Base-by-base conservation (phyloP, 768 basidiomycete species). In the Amanita pallidorosea region DNA sequence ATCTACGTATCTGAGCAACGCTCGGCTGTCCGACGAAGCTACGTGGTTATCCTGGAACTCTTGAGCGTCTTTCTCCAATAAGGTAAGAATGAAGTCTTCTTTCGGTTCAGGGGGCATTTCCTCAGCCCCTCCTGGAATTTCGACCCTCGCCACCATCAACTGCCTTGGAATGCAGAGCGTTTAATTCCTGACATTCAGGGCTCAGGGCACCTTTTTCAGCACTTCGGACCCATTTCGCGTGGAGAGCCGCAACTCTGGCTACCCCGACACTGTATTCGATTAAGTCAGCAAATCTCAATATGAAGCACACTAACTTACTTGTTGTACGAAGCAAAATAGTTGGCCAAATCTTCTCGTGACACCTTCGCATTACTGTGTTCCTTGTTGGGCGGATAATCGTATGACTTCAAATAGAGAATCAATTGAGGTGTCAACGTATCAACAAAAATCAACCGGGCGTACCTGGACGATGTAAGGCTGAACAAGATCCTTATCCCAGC, bases 141-240 rank as follows among this genome's bases (percentile, higher is more conserved):
- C 77, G 46, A 84, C 73, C n/a, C 9, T 70, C 69, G 1, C 76
- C 82, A 0, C 83, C 83, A 55, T 85, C 83, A 1, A 84, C 83
- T 2, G 76, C 79, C 49, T 81, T 79, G 2, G 83, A 85, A 56
- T 85, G 81, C 7, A 85, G 63, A 0, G 81, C 83, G 53, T 84
- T 85, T 22, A 85, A 67, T 57, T 85, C 82, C 56, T 84, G 83
- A 55, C 82, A 85, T 64, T 85, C 76, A 0, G 73, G 63, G 56
- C 77, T 75, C 55, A 83, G 65, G 0, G 81, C 81, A 25, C 82
- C 82, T 29, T 44, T 61, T 0, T 76, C 72, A 50, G 72, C 77
- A 37, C 64, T 65, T 2, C 75, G 70, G 45, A 74, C 72, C 83
- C 83, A 85, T 60, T 77, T 76, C 2, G 69, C 68, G 51, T 84